Base-by-base conservation (phyloP, 208 protist genomes). In the Trypanosoma conorhini region DNA sequence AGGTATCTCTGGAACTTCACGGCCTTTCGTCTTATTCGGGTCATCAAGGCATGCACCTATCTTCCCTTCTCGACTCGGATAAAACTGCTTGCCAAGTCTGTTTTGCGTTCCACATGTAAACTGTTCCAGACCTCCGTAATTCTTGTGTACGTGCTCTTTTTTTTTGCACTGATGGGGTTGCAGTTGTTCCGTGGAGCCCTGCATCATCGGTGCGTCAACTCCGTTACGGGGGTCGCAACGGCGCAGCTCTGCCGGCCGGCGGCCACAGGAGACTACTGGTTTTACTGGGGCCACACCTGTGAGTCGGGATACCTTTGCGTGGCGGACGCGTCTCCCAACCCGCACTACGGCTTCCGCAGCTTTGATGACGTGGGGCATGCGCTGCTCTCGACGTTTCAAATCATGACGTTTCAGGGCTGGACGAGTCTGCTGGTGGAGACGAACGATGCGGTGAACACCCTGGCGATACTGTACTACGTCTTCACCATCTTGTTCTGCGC, bases 341-440 rank as follows among this genome's bases (percentile, higher is more conserved):
- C 91, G 28, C 87, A 96, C 70, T 92, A 85, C 67, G 76, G 75
- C 72, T 88, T 89, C 78, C 85, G 80, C 62, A 96, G 88, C 79
- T 98, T 98, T 80, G 96, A 98, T 77, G 88, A 97, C 66, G 79
- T 97, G 50, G 86, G 88, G 1, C 86, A 95, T 59, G 89, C 93
- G 44, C 79, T 95, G 74, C 81, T 98, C 22, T 85, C 91, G 13
- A 76, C 85, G 30, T 97, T 94, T 62, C 88, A 96, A 67, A 91
- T 97, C 57, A 88, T 90, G 80, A 96, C 91, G 12, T 90, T 94
- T 65, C 93, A 98, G 73, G 91, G 88, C 42, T 98, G 95, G 93
- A 86, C 90, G 24, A 68, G 74, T 13, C 68, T 98, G 52, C 77
- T 97, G 74, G 72, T 83, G 46, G 89, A 94, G 68, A 95, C 87